A percentile compares a stretch with the other conserved stretches of the same genome.
Conservation (phyloP, 805 yeast species). For the Vanderwaltozyma polyspora region DNA sequence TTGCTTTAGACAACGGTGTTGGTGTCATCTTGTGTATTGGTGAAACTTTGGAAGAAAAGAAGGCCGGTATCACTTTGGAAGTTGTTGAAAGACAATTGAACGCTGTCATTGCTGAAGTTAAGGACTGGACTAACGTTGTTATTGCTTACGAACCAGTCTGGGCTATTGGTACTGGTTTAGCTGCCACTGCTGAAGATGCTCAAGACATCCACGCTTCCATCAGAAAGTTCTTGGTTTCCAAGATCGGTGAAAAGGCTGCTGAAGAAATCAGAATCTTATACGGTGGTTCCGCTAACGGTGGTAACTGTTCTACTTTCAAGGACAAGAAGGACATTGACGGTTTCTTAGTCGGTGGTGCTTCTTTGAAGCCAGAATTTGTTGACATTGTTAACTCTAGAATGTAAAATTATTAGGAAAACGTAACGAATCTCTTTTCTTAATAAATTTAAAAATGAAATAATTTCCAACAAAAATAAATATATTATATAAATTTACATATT, state of each 20-base stretch:
- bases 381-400: conserved; percentile 89
- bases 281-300: conserved; percentile 98
- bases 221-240: conserved; percentile 68
- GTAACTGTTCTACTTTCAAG: conserved; percentile 81
- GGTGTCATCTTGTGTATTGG: conserved; percentile 94
- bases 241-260: conserved; percentile 72
- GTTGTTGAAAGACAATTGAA: conserved; percentile 83
- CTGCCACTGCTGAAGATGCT: conserved; percentile 97
- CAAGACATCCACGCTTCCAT: conserved; percentile 86
- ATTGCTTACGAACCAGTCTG: conserved; percentile 99
- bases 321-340: conserved; percentile 94
- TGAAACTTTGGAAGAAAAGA: conserved; percentile 92
- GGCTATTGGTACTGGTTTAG: conserved; percentile 99
- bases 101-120: conserved; percentile 71
- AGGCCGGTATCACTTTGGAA: conserved; percentile 73
- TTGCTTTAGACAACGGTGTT: conserved; percentile 81
- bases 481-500: too few relatives aligned
- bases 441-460: too few relatives aligned
- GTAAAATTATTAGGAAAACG: too few relatives aligned
- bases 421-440: too few relatives aligned
- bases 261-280: conserved; percentile 78
- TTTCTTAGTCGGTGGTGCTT: conserved; percentile 98
- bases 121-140: conserved; percentile 87
- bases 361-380: conserved; percentile 94
- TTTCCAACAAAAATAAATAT: too few relatives aligned